Base-by-base conservation (phyloP, 768 basidiomycete species). In the Leccinum arenicola region DNA sequence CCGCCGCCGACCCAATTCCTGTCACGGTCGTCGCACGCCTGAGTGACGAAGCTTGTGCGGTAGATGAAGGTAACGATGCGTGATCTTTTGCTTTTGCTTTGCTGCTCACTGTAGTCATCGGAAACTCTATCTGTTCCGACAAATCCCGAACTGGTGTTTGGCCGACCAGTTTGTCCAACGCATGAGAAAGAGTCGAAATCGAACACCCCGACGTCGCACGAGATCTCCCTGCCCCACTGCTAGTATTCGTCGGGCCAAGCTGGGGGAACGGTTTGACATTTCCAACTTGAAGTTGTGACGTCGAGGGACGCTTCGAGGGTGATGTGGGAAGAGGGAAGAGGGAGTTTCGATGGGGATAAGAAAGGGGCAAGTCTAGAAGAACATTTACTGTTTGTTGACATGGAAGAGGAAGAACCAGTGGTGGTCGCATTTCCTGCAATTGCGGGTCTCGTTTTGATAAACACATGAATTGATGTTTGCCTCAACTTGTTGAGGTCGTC, bases 71-170 rank as follows among this genome's bases (percentile, higher is more conserved):
- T 12, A 70, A 33, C 6, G 61, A 64, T 19, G 56, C 5, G 17
- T 73, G 69, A 15, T 68, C 71, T 48, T 56, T 68, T n/a, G 68
- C 61, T 21, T 64, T 65, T n/a, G 59, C 64, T 33, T 56, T 66
- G 8, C 11, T 11, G 4, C 55, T 21, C 50, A 17, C 36, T 45
- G 0, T 55, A 38, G 4, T 50, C 64, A 4, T 60, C 60, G 33
- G 52, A 50, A 6, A 14, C 33, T 4, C 50, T 63, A 23, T 31
- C 31, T 14, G 49, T 52, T 6, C 64, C 66, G 54, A 82, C 82
- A 68, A 89, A 88, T 33, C 87, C 89, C 75, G 90, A 72, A 57
- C 84, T 88, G 3, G 88, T 88, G 55, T 81, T 88, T 1, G 89
- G 88, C 45, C 81, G 27, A 79, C 78, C n/a, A 91, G 77, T 66